phyloP scores from a whole-genome alignment of 2,329 filamentous ascomycete species.

The Daldinia sp. region DNA sequence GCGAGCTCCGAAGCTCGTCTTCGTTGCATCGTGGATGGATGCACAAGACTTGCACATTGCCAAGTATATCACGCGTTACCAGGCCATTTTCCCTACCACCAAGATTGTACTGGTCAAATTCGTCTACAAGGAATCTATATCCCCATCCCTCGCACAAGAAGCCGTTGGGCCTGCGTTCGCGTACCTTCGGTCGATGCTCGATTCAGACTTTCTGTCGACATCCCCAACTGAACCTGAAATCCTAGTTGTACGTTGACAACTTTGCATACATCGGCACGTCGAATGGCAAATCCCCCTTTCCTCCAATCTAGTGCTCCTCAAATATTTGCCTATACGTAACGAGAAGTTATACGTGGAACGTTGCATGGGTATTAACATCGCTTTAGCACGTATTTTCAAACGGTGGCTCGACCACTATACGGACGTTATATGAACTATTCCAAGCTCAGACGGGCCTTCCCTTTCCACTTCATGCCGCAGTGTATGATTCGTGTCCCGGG shows the following conservation, averaged over 20 bases:
- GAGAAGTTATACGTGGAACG: background rate
- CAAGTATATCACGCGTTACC: slow-evolving; percentile 60
- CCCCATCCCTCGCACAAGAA: slow-evolving; percentile 43
- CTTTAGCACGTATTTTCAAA: slow-evolving; percentile 59
- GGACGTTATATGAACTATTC: slow-evolving; percentile 50
- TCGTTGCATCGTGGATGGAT: slow-evolving; percentile 61
- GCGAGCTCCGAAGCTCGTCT: slow-evolving; percentile 54
- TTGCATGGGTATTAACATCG: background rate
- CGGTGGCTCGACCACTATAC: slow-evolving; percentile 56
- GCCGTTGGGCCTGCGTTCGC: slow-evolving; percentile 52
- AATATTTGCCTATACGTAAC: background rate
- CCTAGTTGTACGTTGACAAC: slow-evolving; percentile 46
- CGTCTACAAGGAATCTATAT: slow-evolving; percentile 50
- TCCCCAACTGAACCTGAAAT: slow-evolving; percentile 46
- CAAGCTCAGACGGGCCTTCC: slow-evolving; percentile 38
- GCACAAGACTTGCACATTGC: slow-evolving; percentile 59
- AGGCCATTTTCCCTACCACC: slow-evolving; percentile 54
- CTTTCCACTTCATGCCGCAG: slow-evolving; percentile 54
- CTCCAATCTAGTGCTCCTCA: background rate
- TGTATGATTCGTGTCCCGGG: slow-evolving; percentile 61
- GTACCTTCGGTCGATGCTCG: slow-evolving; percentile 49
- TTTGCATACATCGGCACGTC: background rate
- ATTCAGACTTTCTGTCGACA: slow-evolving; percentile 35
- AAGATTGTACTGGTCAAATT: slow-evolving; percentile 58
- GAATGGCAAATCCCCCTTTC: background rate